Conservation (phyloP, 106 monocot species). For the Phalaenopsis equestris region DNA sequence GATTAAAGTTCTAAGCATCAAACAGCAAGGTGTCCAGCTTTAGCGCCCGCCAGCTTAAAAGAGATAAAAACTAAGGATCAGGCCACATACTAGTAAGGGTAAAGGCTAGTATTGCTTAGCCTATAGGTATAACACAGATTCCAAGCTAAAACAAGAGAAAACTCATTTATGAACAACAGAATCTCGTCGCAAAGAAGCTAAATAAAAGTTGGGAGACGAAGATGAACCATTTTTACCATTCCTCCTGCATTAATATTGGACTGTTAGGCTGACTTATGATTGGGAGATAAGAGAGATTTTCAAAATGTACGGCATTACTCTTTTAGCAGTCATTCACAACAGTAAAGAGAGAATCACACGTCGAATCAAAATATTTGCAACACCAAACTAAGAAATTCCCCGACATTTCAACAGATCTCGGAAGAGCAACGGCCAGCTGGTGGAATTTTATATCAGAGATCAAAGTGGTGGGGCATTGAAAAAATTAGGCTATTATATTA, state of each 20-base stretch:
- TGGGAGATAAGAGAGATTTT: too few species aligned
- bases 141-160: background rate
- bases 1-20: background rate
- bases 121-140: background rate
- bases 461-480: background rate
- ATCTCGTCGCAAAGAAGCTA: too few species aligned
- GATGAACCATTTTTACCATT: too few species aligned
- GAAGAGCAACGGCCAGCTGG: background rate
- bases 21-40: background rate
- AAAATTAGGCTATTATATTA: background rate
- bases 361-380: background rate
- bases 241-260: too few species aligned
- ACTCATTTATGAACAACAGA: too few species aligned
- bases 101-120: background rate
- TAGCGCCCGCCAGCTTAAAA: background rate
- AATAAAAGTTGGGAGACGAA: too few species aligned
- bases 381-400: background rate
- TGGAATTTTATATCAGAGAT: background rate
- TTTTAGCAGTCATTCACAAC: background rate
- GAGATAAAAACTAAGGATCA: background rate
- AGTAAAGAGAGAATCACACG: background rate
- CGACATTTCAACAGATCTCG: background rate
- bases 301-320: too few species aligned
- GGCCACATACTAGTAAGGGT: background rate
- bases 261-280: too few species aligned